These are phyloP conservation scores for Psilocybe cyanescens DNA, from an alignment of 768 basidiomycete genomes.

Conservation along the genomic window DNA sequence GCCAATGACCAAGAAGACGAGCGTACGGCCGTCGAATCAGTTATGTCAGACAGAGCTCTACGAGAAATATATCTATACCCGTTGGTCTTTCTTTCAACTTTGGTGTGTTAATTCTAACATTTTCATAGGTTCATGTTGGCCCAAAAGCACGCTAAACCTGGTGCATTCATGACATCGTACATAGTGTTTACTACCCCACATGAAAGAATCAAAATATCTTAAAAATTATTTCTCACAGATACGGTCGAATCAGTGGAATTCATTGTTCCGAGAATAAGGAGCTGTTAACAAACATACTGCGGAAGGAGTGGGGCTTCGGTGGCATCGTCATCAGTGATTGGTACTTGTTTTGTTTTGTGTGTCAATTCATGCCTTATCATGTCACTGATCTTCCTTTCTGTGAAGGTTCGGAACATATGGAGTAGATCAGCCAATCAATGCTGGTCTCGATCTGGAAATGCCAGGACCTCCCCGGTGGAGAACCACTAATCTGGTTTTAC, in stretches of 20 bases:
- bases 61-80: slow-evolving; percentile 77
- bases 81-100: slow-evolving; percentile 34
- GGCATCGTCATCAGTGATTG: slow-evolving; percentile 81
- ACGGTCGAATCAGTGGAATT: slow-evolving; percentile 72
- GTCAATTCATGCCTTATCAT: background rate
- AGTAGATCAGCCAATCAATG: slow-evolving; percentile 68
- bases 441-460: slow-evolving; percentile 81
- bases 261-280: slow-evolving; percentile 72
- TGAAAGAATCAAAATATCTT: background rate
- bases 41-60: slow-evolving; percentile 66
- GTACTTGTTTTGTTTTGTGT: slow-evolving; percentile 35
- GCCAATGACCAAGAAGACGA: slow-evolving; percentile 79
- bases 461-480: slow-evolving; percentile 77
- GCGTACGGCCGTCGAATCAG: slow-evolving; percentile 64
- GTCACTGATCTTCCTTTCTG: background rate
- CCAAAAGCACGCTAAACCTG: slow-evolving; percentile 61
- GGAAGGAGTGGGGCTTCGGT: slow-evolving; percentile 75
- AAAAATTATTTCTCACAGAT: slow-evolving; percentile 39
- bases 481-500: slow-evolving; percentile 41
- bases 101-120: slow-evolving; percentile 3
- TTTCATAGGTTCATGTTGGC: slow-evolving; percentile 66
- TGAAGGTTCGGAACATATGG: slow-evolving; percentile 74
- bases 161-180: slow-evolving; percentile 71
- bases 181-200: slow-evolving; percentile 14
- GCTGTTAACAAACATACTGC: slow-evolving; percentile 65